Evolutionary conservation across 1,284 basidiomycete species (phyloP).

Genomic region (Boletus calvinii): DNA sequence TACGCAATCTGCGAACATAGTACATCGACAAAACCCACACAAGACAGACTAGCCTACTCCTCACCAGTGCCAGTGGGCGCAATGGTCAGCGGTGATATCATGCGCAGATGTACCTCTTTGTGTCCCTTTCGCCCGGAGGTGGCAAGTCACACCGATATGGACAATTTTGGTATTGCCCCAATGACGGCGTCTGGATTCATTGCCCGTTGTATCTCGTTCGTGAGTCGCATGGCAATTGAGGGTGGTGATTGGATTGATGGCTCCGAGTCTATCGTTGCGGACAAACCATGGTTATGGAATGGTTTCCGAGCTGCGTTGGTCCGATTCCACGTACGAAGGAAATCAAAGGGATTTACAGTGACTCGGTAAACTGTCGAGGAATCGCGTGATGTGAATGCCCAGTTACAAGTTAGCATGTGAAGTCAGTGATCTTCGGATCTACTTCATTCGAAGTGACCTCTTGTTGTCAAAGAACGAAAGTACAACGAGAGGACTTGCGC

Average conservation of each 20-base stretch:
- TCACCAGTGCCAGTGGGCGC: too few relatives aligned
- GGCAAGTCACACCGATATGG: conserved; percentile 11
- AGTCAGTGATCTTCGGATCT: too few relatives aligned
- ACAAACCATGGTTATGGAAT: background rate
- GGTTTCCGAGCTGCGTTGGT: too few relatives aligned
- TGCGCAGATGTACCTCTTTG: conserved; percentile 10
- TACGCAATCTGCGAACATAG: conserved; percentile 4
- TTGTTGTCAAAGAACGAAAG: too few relatives aligned
- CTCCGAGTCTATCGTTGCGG: background rate
- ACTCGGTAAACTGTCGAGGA: too few relatives aligned
- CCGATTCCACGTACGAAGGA: too few relatives aligned
- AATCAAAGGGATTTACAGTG: too few relatives aligned
- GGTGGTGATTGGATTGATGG: conserved; percentile 7
- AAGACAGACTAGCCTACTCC: background rate
- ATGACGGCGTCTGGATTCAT: conserved; percentile 6
- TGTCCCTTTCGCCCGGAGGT: conserved; percentile 9
- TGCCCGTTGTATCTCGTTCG: conserved; percentile 5
- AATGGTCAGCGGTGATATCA: conserved; percentile 7
- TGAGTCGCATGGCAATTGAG: conserved; percentile 6
- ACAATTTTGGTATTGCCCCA: conserved; percentile 8
- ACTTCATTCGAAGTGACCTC: too few relatives aligned
- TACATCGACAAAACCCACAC: background rate
- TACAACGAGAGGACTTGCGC: too few relatives aligned
- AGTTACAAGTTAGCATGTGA: too few relatives aligned
- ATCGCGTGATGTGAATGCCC: too few relatives aligned